These are phyloP conservation scores for Teunomyces kruisii DNA, from an alignment of 805 yeast genomes.

Conservation along the genomic window DNA sequence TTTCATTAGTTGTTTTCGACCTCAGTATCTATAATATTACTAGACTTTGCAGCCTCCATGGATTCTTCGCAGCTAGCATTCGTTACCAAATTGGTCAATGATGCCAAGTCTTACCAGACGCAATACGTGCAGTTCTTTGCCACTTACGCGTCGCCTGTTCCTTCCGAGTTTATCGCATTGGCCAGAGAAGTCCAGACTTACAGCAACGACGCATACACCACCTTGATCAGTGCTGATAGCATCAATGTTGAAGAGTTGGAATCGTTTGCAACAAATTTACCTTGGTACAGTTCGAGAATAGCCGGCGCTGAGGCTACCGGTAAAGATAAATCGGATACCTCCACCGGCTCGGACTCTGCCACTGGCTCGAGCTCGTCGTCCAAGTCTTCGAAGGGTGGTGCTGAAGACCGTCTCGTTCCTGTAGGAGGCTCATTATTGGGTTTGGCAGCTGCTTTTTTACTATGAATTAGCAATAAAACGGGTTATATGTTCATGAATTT, in stretches of 20 bases:
- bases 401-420: too few relatives aligned
- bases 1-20: not conserved
- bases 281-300: slow-evolving; percentile 15
- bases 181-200: slow-evolving; percentile 31
- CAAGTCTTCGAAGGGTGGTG: not conserved
- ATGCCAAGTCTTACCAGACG: slow-evolving; percentile 9
- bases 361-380: slow-evolving; percentile 2
- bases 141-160: slow-evolving; percentile 26
- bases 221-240: slow-evolving; percentile 16
- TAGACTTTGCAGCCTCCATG: not conserved
- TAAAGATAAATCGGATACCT: too few relatives aligned
- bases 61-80: slow-evolving; percentile 9
- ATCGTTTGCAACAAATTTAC: slow-evolving; percentile 11
- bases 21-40: not conserved
- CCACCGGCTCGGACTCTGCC: slow-evolving; percentile 10
- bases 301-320: not conserved
- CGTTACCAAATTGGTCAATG: slow-evolving; percentile 13
- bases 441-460: too few relatives aligned
- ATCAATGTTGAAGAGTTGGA: slow-evolving; percentile 9
- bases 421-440: too few relatives aligned
- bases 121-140: slow-evolving; percentile 17
- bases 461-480: too few relatives aligned
- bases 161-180: slow-evolving; percentile 26
- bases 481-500: too few relatives aligned
- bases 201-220: slow-evolving; percentile 38